These are phyloP conservation scores for Tetrapisispora namnaoensis DNA, from an alignment of 805 yeast species.

Conservation along the genomic window DNA sequence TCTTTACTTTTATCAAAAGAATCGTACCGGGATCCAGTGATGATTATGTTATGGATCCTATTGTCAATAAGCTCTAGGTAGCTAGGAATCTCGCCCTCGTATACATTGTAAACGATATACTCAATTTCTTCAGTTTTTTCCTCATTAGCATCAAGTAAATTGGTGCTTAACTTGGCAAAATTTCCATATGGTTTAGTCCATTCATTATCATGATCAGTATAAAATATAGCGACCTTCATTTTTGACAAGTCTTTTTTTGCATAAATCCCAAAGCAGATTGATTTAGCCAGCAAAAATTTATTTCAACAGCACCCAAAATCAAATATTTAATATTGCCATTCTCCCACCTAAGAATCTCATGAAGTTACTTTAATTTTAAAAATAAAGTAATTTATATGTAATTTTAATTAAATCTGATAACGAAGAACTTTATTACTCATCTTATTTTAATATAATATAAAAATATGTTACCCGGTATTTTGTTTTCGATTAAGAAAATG, in stretches of 20 bases:
- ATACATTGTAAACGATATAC: slow-evolving; percentile 13
- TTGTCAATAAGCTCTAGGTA: slow-evolving; percentile 8
- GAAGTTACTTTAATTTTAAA: no score
- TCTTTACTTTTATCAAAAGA: slow-evolving; percentile 30
- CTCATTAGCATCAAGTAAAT: slow-evolving; percentile 10
- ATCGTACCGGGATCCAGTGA: slow-evolving; percentile 43
- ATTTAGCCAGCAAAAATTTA: no score
- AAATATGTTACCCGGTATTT: background rate
- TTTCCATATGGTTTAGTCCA: slow-evolving; percentile 20
- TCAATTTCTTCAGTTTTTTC: slow-evolving; percentile 7
- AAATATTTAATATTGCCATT: no score
- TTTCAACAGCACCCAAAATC: no score
- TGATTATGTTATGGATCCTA: slow-evolving; percentile 29
- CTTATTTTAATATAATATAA: no score
- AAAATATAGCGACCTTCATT: slow-evolving; percentile 19
- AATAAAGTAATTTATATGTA: no score
- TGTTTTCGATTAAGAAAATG: background rate
- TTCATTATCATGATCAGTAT: slow-evolving; percentile 17
- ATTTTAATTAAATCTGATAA: background rate
- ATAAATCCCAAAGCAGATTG: no score
- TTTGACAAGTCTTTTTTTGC: background rate
- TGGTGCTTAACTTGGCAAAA: slow-evolving; percentile 20
- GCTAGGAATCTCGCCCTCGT: slow-evolving; percentile 19
- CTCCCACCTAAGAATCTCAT: no score
- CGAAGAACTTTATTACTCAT: background rate